Base-by-base conservation (phyloP, 2,329 filamentous ascomycete genomes). In the Aspergillus proliferans region DNA sequence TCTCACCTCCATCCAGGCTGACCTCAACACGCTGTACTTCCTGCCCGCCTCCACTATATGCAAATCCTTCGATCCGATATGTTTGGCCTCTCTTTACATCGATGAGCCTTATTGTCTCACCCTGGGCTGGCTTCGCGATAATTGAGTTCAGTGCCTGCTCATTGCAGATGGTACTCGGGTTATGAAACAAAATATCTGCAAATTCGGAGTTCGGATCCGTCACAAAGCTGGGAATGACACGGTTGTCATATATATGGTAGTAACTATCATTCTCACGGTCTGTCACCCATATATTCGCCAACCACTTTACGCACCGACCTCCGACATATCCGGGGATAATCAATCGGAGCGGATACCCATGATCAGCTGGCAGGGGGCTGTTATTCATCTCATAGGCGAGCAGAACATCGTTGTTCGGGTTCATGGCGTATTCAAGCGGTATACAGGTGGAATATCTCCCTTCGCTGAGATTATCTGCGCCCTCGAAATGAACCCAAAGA, bases 191-290 rank as follows among this genome's bases (percentile, higher is more conserved):
- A 2, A 69, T 63, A 33, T 72, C 59, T 0, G 75, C 74, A 50
- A 78, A 71, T 12, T 73, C 71, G 4, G 74, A 72, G 46, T 77
- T 73, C 44, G 71, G 74, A 41, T 77, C 74, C 0, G 67, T 74
- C 12, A 80, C 65, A 50, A 77, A 79, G 9, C 62, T 62, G 3
- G 75, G 76, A 18, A 75, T 56, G 5, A 76, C 70, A 8, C 75
- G 62, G 50, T 79, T 79, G 49, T 79, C 76, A 63, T 71, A 77
- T 33, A 76, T 68, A 53, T 79, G 76, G 52, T 77, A 74, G 45
- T 73, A 59, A 28, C 58, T 68, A 19, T 67, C 58, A 44, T 72
- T 74, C 48, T 74, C 71, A 5, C 66, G 46, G 14, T 75, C 68
- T 2, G 61, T 64, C 24, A 70, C 56, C 70, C 70, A 73, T 26